phyloP scores from a whole-genome alignment of 2,329 filamentous ascomycete species.

The Hypoxylon sp. region DNA sequence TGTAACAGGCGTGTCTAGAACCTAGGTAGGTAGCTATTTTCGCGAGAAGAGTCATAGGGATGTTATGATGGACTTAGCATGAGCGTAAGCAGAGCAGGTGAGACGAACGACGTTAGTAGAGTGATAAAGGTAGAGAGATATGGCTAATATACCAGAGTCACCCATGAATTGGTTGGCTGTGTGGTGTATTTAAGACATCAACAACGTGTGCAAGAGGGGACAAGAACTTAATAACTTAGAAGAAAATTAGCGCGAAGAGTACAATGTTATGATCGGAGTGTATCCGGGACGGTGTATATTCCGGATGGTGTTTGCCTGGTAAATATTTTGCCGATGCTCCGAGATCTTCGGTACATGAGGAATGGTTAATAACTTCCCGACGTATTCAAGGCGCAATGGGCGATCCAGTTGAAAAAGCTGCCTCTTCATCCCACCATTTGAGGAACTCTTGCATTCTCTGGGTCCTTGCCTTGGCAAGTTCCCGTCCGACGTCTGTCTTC shows the following conservation, averaged over 20 bases:
- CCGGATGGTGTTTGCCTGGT: no score
- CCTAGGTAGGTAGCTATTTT: slow-evolving; percentile 46
- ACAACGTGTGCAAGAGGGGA: no score
- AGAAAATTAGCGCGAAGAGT: no score
- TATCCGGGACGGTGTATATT: no score
- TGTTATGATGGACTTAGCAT: slow-evolving; percentile 44
- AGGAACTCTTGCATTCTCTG: slow-evolving; percentile 61
- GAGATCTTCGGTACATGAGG: background rate
- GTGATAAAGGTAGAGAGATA: slow-evolving; percentile 26
- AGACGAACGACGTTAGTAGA: slow-evolving; percentile 17
- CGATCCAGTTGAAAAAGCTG: slow-evolving; percentile 37
- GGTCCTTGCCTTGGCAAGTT: slow-evolving; percentile 63
- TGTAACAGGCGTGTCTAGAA: slow-evolving; percentile 47
- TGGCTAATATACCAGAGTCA: no score
- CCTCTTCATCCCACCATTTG: slow-evolving; percentile 67
- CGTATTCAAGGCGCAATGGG: slow-evolving; percentile 1
- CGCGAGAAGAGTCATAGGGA: slow-evolving; percentile 46
- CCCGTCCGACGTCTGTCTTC: slow-evolving; percentile 66
- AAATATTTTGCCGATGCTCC: background rate
- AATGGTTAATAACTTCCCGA: background rate
- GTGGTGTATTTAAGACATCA: no score
- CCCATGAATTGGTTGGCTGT: no score
- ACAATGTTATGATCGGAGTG: no score
- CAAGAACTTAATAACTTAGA: no score
- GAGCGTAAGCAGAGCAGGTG: slow-evolving; percentile 21